Percentiles rank a stretch among this genome's conserved stretches.
phyloP scores from a whole-genome alignment of 2,329 filamentous ascomycete genomes.

The Fusarium nurragi region DNA sequence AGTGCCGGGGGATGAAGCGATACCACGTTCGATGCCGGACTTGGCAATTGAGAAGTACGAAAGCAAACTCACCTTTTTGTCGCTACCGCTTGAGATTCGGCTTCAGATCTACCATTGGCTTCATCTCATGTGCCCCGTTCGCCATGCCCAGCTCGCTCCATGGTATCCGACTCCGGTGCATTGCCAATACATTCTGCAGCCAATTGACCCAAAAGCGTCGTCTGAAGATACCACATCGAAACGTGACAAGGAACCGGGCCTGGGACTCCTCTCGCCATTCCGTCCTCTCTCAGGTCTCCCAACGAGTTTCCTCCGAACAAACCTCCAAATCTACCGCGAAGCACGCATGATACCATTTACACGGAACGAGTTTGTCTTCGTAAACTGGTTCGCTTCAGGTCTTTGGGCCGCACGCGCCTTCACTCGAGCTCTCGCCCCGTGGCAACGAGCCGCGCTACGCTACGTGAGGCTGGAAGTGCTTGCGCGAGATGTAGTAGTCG shows the following conservation, averaged over 20 bases:
- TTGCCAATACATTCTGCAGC: slow-evolving; percentile 47
- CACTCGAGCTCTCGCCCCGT: slow-evolving; percentile 47
- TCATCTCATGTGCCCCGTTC: slow-evolving; percentile 51
- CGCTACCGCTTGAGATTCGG: slow-evolving; percentile 57
- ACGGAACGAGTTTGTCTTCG: slow-evolving; percentile 58
- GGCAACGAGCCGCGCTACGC: slow-evolving; percentile 56
- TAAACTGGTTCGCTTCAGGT: slow-evolving; percentile 58
- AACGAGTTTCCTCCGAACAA: slow-evolving; percentile 51
- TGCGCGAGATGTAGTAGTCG: slow-evolving; percentile 49
- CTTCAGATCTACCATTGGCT: slow-evolving; percentile 58
- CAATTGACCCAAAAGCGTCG: slow-evolving; percentile 6
- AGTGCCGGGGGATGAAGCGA: slow-evolving; percentile 5
- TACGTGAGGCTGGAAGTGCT: slow-evolving; percentile 55
- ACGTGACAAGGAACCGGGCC: not conserved
- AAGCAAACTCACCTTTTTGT: slow-evolving; percentile 38
- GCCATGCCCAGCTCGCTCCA: slow-evolving; percentile 52
- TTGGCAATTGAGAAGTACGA: not conserved
- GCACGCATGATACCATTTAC: slow-evolving; percentile 53
- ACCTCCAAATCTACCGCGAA: slow-evolving; percentile 56
- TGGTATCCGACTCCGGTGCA: slow-evolving; percentile 52
- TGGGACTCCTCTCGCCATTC: slow-evolving; percentile 44
- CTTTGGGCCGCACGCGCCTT: slow-evolving; percentile 54
- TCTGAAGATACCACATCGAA: not conserved
- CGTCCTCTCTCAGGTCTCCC: slow-evolving; percentile 55
- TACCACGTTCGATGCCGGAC: slow-evolving; percentile 12